A percentile compares a stretch with the other conserved stretches of the same genome.
Evolutionary conservation across 768 basidiomycete species (phyloP).

Genomic region (Russula virescens): DNA sequence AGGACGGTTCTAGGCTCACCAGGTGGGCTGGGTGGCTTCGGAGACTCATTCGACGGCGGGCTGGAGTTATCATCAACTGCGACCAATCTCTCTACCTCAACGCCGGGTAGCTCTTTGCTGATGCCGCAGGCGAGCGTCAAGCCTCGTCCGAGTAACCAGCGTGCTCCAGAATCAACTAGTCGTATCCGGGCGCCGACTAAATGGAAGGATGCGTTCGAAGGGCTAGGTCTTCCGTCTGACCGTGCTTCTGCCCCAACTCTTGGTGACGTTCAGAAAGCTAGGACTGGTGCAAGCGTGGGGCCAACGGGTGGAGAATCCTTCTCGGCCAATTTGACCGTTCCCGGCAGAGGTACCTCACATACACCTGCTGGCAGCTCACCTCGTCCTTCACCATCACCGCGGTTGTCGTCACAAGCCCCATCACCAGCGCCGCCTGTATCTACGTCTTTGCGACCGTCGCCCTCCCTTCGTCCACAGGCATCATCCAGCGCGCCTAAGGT

Average conservation of each 20-base stretch:
- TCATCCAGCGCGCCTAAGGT: constrained; percentile 30
- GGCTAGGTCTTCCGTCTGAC: constrained; percentile 50
- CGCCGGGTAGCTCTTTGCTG: constrained; percentile 3
- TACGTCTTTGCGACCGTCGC: constrained; percentile 18
- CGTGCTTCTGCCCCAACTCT: constrained; percentile 57
- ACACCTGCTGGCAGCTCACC: constrained; percentile 12
- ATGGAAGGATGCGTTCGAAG: constrained; percentile 73
- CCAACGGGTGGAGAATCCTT: neutral
- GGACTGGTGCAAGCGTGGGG: constrained; percentile 59
- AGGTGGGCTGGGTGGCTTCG: constrained; percentile 41
- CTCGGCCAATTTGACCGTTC: constrained; percentile 15
- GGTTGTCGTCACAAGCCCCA: constrained; percentile 12
- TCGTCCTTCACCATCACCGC: constrained; percentile 20
- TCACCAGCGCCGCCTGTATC: constrained; percentile 18
- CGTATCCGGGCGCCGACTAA: constrained; percentile 18
- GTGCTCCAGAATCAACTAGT: constrained; percentile 9
- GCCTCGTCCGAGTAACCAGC: constrained; percentile 5
- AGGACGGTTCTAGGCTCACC: constrained; percentile 15
- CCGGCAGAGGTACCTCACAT: constrained; percentile 10
- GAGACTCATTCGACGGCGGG: constrained; percentile 48
- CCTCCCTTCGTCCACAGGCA: constrained; percentile 9
- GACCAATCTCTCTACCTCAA: constrained; percentile 5
- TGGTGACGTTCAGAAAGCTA: constrained; percentile 65
- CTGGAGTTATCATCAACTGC: constrained; percentile 9
- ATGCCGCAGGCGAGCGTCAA: neutral